phyloP scores from a whole-genome alignment of 1,284 basidiomycete species.

The Malassezia pachydermatis region DNA sequence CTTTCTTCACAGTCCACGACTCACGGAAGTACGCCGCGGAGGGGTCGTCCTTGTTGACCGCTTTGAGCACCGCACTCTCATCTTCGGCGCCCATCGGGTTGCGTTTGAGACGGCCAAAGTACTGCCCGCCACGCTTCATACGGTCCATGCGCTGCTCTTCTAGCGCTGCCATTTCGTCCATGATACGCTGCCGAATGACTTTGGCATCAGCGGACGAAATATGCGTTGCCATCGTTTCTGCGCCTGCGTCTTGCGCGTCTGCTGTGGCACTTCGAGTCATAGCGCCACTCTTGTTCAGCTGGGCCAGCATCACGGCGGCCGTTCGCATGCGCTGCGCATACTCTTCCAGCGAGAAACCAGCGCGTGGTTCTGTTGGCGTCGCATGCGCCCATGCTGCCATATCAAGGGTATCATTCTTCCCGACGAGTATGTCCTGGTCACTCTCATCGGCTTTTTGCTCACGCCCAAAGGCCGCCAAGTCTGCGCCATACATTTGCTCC shows the following conservation, averaged over 20 bases:
- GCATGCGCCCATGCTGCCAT: slow-evolving; percentile 34
- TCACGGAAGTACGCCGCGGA: slow-evolving; percentile 81
- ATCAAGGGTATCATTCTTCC: slow-evolving; percentile 37
- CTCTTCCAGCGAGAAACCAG: slow-evolving; percentile 60
- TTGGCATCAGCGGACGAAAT: slow-evolving; percentile 50
- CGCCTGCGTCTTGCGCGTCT: background rate
- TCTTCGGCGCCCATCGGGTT: slow-evolving; percentile 65
- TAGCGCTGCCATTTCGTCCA: slow-evolving; percentile 94
- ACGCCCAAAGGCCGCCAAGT: slow-evolving; percentile 37
- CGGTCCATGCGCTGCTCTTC: slow-evolving; percentile 93
- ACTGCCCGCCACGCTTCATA: slow-evolving; percentile 61
- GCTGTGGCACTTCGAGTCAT: background rate
- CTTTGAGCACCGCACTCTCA: slow-evolving; percentile 64
- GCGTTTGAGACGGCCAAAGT: slow-evolving; percentile 12
- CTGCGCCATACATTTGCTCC: slow-evolving; percentile 43
- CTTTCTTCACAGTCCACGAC: slow-evolving; percentile 88
- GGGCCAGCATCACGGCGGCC: slow-evolving; percentile 94
- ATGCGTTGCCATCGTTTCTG: slow-evolving; percentile 16
- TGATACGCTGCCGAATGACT: slow-evolving; percentile 85
- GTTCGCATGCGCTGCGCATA: slow-evolving; percentile 97
- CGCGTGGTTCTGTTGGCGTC: slow-evolving; percentile 8
- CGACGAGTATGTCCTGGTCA: slow-evolving; percentile 16
- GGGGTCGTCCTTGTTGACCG: slow-evolving; percentile 93
- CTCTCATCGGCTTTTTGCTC: slow-evolving; percentile 31
- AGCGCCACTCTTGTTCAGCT: slow-evolving; percentile 59